phyloP scores from a whole-genome alignment of 2,329 filamentous ascomycete species.

The Ophiostoma novo-ulmi region DNA sequence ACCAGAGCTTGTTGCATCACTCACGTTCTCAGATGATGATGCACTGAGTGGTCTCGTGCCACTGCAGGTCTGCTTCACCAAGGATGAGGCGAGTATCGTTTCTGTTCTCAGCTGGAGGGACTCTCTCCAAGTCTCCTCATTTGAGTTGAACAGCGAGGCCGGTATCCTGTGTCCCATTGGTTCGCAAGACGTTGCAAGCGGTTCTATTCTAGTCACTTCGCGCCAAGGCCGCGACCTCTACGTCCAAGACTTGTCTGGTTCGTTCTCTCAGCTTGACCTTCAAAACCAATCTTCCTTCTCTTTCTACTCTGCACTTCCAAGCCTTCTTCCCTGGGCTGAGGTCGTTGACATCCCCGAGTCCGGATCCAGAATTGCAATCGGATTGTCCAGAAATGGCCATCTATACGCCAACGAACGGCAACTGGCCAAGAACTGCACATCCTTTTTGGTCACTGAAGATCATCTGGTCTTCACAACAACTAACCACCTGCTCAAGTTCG shows the following conservation, averaged over 20 bases:
- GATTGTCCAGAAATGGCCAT: constrained; percentile 69
- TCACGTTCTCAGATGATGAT: background rate
- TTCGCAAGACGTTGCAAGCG: constrained; percentile 16
- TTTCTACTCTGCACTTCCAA: constrained; percentile 39
- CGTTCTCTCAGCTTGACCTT: constrained; percentile 38
- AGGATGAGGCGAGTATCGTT: constrained; percentile 25
- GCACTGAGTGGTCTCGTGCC: constrained; percentile 37
- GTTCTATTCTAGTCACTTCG: constrained; percentile 34
- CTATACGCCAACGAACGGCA: constrained; percentile 72
- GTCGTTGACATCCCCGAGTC: constrained; percentile 36
- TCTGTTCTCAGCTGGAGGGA: constrained; percentile 37
- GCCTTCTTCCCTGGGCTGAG: constrained; percentile 51
- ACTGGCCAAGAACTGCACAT: constrained; percentile 83
- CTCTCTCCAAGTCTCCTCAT: constrained; percentile 30
- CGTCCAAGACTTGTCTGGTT: constrained; percentile 45
- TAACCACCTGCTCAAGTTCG: constrained; percentile 88
- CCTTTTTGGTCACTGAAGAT: constrained; percentile 72
- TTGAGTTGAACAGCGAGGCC: constrained; percentile 20
- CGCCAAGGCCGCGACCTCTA: constrained; percentile 35
- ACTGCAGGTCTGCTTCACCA: constrained; percentile 30
- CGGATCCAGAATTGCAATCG: constrained; percentile 45
- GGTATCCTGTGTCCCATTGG: constrained; percentile 17
- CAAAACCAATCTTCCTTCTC: constrained; percentile 31
- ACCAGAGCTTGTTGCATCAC: constrained; percentile 37
- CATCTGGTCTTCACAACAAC: constrained; percentile 91